phyloP scores from a whole-genome alignment of 139 green algal genomes.

The Asterochloris erici region DNA sequence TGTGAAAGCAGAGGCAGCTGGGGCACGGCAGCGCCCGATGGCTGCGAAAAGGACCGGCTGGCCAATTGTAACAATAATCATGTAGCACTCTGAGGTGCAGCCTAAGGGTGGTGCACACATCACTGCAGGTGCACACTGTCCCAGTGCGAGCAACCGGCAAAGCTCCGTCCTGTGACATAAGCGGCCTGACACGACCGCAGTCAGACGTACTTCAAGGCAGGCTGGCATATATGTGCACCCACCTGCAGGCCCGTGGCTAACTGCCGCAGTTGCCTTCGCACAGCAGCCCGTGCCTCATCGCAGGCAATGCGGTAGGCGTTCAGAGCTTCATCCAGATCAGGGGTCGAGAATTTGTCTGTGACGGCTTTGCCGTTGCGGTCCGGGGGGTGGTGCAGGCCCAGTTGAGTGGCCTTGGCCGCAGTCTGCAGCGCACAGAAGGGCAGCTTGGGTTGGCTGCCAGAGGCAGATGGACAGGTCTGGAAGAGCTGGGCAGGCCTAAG shows the following conservation, averaged over 20 bases:
- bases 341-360: slow-evolving; percentile 20
- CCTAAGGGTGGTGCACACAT: too few relatives aligned
- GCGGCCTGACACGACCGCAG: too few relatives aligned
- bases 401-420: neutral
- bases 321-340: slow-evolving; percentile 39
- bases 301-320: slow-evolving; percentile 46
- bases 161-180: neutral
- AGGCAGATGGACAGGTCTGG: too few relatives aligned
- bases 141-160: neutral
- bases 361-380: slow-evolving; percentile 42
- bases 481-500: too few relatives aligned
- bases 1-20: too few relatives aligned
- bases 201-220: too few relatives aligned
- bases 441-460: neutral
- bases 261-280: slow-evolving; percentile 29
- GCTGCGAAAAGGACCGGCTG: too few relatives aligned
- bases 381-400: slow-evolving; percentile 32
- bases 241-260: slow-evolving; percentile 39
- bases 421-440: neutral
- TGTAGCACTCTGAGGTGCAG: too few relatives aligned
- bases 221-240: too few relatives aligned
- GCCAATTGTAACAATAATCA: too few relatives aligned
- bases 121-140: too few relatives aligned
- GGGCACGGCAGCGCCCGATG: too few relatives aligned
- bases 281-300: slow-evolving; percentile 20